Evolutionary conservation across 306 rosid species (phyloP), one percentile per base, ranked within the genome.

Genomic region (Spatholobus suberectus): DNA sequence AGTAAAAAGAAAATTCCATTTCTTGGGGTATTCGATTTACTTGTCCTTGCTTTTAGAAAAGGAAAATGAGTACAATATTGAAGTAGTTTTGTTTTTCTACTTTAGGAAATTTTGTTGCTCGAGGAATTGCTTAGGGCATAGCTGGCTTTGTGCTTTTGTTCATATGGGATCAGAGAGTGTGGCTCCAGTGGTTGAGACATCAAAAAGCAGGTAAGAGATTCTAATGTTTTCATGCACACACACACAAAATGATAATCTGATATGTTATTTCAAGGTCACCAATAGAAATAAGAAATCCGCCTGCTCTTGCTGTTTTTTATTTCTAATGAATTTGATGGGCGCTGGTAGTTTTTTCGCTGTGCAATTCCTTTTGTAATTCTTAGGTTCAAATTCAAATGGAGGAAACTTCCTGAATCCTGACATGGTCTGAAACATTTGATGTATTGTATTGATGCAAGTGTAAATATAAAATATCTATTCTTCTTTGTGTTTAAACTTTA

Each of bases 111-210:
- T 79, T 37, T 67, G 73, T 74, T 79, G 73, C 67, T 52, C 83
- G 51, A 65, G 51, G 57, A 43, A 43, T 70, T 77, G 52, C 15
- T 23, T n/a, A 32, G 15, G 63, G 70, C 43, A 65, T 34, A 27
- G 2, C 75, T 81, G 59, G 54, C 37, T 84, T 79, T 75, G 82
- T 74, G 52, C 67, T 44, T 84, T 79, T 75, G 82, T 74, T 59
- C 67, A 72, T 29, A 92, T 90, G 91, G 91, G 89, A 71, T 91
- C 96, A 8, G 91, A 83, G 76, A 89, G 83, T 74, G 79, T 80
- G 58, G 81, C 79, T 71, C 89, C 90, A 10, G 44, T 75, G 89
- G 87, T 54, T 84, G 86, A 76, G 85, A 73, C 81, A 9, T 81
- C 91, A 11, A 68, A 44, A 47, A 86, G 40, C 58, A 66, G 85